Base-by-base conservation (phyloP, 305 asterid species). In the Fraxinus xanthoxyloides region DNA sequence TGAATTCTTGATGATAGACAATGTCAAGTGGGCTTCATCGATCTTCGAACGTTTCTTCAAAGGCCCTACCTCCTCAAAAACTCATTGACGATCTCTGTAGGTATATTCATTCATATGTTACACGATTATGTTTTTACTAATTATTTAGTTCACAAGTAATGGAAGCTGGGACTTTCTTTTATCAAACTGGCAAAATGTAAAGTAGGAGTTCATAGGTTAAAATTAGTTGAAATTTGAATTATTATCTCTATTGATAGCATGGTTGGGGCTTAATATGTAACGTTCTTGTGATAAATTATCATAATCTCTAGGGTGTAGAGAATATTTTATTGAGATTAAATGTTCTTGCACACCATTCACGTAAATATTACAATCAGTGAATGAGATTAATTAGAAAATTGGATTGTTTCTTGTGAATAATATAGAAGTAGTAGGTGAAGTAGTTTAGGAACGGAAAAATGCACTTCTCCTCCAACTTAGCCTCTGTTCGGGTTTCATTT, bases 31-130 rank as follows among this genome's bases (percentile, higher is more conserved):
- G 31, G 31, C 31, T 28, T 28, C 31, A 28, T 28, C 31, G 31
- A 28, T 28, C 31, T 28, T 28, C 31, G 31, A 28, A 2, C 31
- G 2, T 2, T 28, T 28, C 2, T 28, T 28, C 31, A n/a, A n/a
- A n/a, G 2, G 31, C 31, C 31, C 31, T 28, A 28, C 31, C 31
- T 28, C 31, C 31, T 28, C 31, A 28, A 28, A 2, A 28, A 28
- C 31, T 28, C 31, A 2, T 28, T 28, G 31, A 28, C 31, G 99
- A 95, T 91, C 97, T 95, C 77, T 95, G 99, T 96, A 95, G 97
- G 99, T 92, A 3, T 40, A 10, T 48, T 10, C 73, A 65, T 10
- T 3, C 19, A 26, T 24, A 24, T 13, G n/a, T 65, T 9, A 12
- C 73, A 7, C 7, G 35, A 9, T 26, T 65, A 26, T 26, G 2